Base-by-base conservation (phyloP, 2,329 filamentous ascomycete genomes). In the Xylariales sp. region DNA sequence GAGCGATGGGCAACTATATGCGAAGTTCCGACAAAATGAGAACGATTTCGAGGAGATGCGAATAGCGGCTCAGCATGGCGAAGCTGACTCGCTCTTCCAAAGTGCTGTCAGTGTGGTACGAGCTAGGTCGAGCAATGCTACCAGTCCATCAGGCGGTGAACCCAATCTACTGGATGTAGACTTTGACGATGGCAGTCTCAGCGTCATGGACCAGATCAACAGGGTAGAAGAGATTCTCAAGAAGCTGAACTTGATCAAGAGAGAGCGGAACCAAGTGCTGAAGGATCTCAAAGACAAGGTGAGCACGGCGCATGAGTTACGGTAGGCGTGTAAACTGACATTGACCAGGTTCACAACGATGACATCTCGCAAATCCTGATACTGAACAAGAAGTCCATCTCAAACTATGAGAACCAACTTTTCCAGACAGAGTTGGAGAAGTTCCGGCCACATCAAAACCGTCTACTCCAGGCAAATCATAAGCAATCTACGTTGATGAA, bases 211-310 rank as follows among this genome's bases (percentile, higher is more conserved):
- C 43, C 93, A 98, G 65, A 91, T 98, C 53, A 75, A 78, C 40
- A 82, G 78, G 53, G 88, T 98, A 8, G 93, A 98, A 56, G 88
- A 95, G 25, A 77, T 95, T 38, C 67, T 98, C 48, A 88, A 90
- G 68, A 96, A 90, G 65, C 65, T 98, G 53, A 94, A 90, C 54
- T 71, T 95, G 27, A 83, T 98, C 54, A 97, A 97, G 70, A 78
- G 88, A 45, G 94, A 98, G 63, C 76, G 93, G 45, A 82, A 84
- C 45, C 90, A 96, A 65, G 88, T 96, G 29, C 66, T 98, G 50
- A 97, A 96, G 62, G 93, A 98, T 64, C 71, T 98, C 52, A 98
- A 98, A 63, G 90, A 97, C 51, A 97, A 95, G 82, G 93, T 94
- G 63, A 54, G 73, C 11, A 63, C 54, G 73, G 11, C 3, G 3